phyloP scores from a whole-genome alignment of 495 filamentous ascomycete genomes.

The Penicillium simplicissimum region DNA sequence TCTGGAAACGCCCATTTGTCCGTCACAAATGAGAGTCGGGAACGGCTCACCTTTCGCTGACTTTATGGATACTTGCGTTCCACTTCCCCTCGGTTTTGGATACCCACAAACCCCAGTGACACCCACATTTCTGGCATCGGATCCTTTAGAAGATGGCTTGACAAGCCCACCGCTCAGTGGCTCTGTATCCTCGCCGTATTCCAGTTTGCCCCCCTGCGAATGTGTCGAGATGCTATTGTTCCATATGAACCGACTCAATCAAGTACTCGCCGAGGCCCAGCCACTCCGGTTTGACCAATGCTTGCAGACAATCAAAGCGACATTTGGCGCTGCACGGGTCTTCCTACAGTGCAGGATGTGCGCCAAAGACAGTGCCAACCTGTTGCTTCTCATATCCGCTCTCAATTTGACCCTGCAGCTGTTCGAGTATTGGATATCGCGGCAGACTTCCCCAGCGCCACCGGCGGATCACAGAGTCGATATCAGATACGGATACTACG shows the following conservation, averaged over 20 bases:
- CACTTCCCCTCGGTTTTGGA: constrained; percentile 24
- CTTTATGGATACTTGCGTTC: constrained; percentile 21
- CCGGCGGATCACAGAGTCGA: constrained; percentile 24
- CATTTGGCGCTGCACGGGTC: constrained; percentile 35
- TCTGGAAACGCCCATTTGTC: constrained; percentile 26
- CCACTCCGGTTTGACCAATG: constrained; percentile 41
- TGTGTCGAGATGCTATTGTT: constrained; percentile 39
- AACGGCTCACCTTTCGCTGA: constrained; percentile 28
- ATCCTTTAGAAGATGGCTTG: constrained; percentile 32
- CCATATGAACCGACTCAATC: constrained; percentile 39
- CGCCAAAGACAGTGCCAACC: constrained; percentile 36
- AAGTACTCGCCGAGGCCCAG: constrained; percentile 32
- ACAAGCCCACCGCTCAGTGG: constrained; percentile 35
- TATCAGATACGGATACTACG: constrained; percentile 44
- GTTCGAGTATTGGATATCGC: constrained; percentile 39
- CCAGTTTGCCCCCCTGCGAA: constrained; percentile 31
- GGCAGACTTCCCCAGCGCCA: constrained; percentile 23
- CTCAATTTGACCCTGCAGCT: constrained; percentile 40
- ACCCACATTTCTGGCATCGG: constrained; percentile 38
- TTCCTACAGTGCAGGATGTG: constrained; percentile 42
- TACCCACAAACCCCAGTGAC: constrained; percentile 37
- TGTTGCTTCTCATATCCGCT: constrained; percentile 35
- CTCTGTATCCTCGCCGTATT: constrained; percentile 25
- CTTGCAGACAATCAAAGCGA: constrained; percentile 38
- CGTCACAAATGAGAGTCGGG: constrained; percentile 18